phyloP scores from a whole-genome alignment of 192 early-diverging fungal genomes.

The Entomortierella lignicola region DNA sequence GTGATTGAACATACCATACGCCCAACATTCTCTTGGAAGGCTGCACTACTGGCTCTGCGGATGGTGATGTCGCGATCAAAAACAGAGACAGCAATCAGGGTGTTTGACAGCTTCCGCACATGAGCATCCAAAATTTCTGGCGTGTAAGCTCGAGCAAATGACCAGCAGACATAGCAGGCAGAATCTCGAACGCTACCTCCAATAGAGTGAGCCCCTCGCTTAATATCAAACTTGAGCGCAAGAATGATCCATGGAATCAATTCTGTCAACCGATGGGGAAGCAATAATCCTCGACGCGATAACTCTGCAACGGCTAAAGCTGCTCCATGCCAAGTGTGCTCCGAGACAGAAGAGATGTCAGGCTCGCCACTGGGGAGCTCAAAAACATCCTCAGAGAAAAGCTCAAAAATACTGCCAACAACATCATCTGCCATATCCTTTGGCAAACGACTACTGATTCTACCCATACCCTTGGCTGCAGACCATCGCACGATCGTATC shows the following conservation, averaged over 20 bases:
- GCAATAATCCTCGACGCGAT: slow-evolving; percentile 84
- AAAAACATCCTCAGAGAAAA: slow-evolving; percentile 87
- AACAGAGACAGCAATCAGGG: slow-evolving; percentile 82
- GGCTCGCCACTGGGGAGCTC: slow-evolving; percentile 49
- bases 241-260: slow-evolving; percentile 86
- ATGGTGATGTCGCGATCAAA: slow-evolving; percentile 96
- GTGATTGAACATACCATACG: slow-evolving; percentile 66
- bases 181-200: slow-evolving; percentile 96
- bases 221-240: slow-evolving; percentile 90
- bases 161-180: slow-evolving; percentile 97
- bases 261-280: slow-evolving; percentile 75
- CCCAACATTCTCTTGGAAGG: slow-evolving; percentile 98
- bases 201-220: slow-evolving; percentile 89
- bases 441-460: slow-evolving; percentile 86
- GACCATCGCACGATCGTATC: slow-evolving; percentile 98
- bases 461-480: slow-evolving; percentile 94
- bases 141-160: slow-evolving; percentile 92
- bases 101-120: slow-evolving; percentile 74
- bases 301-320: slow-evolving; percentile 94
- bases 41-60: slow-evolving; percentile 92
- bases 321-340: slow-evolving; percentile 95
- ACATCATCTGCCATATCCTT: slow-evolving; percentile 86
- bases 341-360: slow-evolving; percentile 85
- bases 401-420: slow-evolving; percentile 76
- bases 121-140: slow-evolving; percentile 73